Evolutionary conservation across 257 asterid species (phyloP).

Genomic region (Ajuga chamaepitys): DNA sequence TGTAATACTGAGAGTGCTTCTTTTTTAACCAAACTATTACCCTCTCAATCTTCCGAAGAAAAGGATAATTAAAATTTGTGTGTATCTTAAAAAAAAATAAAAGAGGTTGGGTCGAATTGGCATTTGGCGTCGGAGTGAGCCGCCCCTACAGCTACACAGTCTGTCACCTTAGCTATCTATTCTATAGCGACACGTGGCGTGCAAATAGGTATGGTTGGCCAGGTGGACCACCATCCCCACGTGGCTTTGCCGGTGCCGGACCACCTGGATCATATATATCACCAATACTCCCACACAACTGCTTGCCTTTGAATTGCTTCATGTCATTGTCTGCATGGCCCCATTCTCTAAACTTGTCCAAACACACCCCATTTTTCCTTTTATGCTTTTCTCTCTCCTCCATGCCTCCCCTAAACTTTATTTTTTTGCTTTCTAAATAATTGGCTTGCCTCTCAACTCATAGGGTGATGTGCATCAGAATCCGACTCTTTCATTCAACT

Average conservation of each 20-base stretch:
- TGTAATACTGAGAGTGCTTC: too few relatives aligned
- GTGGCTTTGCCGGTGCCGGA: slow-evolving; percentile 82
- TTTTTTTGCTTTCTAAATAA: background rate
- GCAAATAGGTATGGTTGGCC: slow-evolving; percentile 13
- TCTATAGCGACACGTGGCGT: slow-evolving; percentile 29
- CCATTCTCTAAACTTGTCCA: slow-evolving; percentile 42
- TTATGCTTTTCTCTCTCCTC: slow-evolving; percentile 14
- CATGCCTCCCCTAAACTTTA: background rate
- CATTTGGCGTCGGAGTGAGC: slow-evolving; percentile 7
- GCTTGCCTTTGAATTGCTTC: slow-evolving; percentile 46
- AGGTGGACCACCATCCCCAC: slow-evolving; percentile 81
- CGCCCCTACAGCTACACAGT: slow-evolving; percentile 22
- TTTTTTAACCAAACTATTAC: too few relatives aligned
- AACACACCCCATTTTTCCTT: slow-evolving; percentile 30
- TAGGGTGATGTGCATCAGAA: too few relatives aligned
- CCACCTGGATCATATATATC: slow-evolving; percentile 40
- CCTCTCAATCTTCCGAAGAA: too few relatives aligned
- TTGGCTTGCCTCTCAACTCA: background rate
- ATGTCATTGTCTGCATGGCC: slow-evolving; percentile 57
- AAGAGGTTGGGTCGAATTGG: too few relatives aligned
- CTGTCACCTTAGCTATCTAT: slow-evolving; percentile 30
- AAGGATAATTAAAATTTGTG: too few relatives aligned
- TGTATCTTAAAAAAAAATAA: too few relatives aligned
- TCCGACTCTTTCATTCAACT: background rate
- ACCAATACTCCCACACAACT: slow-evolving; percentile 25